Conservation (phyloP, 345 rosid genomes). For the Populus alba region DNA sequence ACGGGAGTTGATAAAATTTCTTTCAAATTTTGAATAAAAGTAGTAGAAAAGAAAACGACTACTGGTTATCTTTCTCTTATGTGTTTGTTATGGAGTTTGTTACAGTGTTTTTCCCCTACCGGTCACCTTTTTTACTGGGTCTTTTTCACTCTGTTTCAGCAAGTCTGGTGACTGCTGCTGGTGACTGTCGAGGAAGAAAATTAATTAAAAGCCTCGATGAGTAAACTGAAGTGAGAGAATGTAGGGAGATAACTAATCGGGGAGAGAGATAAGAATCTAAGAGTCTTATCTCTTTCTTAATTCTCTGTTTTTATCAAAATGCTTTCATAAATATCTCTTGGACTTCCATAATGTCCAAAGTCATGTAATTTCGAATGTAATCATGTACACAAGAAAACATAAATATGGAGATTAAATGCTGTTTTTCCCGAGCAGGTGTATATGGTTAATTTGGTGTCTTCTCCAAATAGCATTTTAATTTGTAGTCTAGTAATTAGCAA, state of each 20-base stretch:
- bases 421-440: neutral
- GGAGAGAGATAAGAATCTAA: neutral
- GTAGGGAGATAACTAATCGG: neutral
- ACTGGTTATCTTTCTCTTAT: neutral
- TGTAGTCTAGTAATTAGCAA: too few relatives aligned
- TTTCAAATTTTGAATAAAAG: constrained; percentile 12
- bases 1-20: neutral
- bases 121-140: neutral
- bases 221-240: neutral
- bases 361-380: neutral
- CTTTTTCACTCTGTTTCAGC: neutral
- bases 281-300: neutral
- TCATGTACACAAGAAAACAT: neutral
- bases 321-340: neutral
- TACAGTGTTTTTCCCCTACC: neutral
- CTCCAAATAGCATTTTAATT: too few relatives aligned
- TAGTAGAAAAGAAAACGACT: neutral
- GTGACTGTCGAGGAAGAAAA: too few relatives aligned
- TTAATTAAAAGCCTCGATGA: too few relatives aligned
- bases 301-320: neutral
- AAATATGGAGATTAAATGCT: neutral
- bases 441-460: too few relatives aligned
- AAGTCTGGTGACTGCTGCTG: too few relatives aligned
- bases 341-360: neutral
- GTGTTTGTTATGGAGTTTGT: neutral